Evolutionary conservation across 1,139 yeast genomes (phyloP), one percentile per base, ranked within the genome.

Genomic region (Sugiyamaella xylanicola): DNA sequence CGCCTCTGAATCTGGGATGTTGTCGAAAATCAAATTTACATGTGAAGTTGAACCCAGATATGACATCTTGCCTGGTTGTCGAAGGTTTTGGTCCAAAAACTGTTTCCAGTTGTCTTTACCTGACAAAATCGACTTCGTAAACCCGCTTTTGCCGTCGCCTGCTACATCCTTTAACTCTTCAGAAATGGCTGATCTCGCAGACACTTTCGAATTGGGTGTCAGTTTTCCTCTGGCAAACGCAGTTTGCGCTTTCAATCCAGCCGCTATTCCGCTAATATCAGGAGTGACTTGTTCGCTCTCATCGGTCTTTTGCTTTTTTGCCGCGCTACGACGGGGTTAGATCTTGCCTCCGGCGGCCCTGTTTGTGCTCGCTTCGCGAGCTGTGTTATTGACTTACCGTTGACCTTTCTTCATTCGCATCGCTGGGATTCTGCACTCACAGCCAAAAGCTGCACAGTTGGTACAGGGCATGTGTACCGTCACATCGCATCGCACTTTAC

Each of bases 381-480:
- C 41, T 3, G 25, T 32, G n/a, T n/a, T n/a, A n/a, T n/a, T n/a
- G n/a, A n/a, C 53, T 63, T 32, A 42, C 42, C 53, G 25, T 8
- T 39, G 8, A 22, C 56, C 66, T 39, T 65, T 82, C 67, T 66
- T 78, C 74, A 66, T 79, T 58, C 65, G 69, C n/a, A 68, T 65
- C 52, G 83, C 87, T 1, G 90, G 90, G 50, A 85, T 75, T 37
- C 76, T 74, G 72, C 92, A 86, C 59, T 84, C 90, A 68, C 89
- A 84, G 1, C 88, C 87, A 72, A 86, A 86, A 1, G 91, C 87
- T 50, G 84, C 79, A 67, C 92, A 86, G 68, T 86, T 86, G 29
- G 91, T 84, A 67, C 92, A 86, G 2, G 92, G 92, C 63, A 84
- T 83, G 64, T 85, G 87, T 51, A 83, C 82, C 58, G 74, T 85